Evolutionary conservation across 208 protist species (phyloP), one percentile per base, ranked within the genome.

Genomic region (Acanthamoeba triangularis): DNA sequence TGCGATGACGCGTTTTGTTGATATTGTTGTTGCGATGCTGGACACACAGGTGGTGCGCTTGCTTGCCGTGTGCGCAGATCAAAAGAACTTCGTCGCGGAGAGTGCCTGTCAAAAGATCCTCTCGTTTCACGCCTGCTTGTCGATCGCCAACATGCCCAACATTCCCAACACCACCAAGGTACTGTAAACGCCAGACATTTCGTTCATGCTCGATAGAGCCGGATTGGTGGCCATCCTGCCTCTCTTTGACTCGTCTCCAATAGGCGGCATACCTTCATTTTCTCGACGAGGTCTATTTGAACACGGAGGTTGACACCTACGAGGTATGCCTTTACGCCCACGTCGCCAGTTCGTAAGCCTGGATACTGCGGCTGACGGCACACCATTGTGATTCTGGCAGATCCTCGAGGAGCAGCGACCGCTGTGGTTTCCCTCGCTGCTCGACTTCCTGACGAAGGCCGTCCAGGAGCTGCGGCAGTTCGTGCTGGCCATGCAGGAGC

Each of bases 11-110:
- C 7, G 25, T 54, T 8, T 85, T 6, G 76, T 85, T 41, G 33
- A 13, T 76, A 52, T 11, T 76, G n/a, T n/a, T n/a, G n/a, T n/a
- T n/a, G n/a, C n/a, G n/a, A n/a, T n/a, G n/a, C n/a, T n/a, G 25
- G 25, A 3, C n/a, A 37, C 14, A 44, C 37, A 93, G 87, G 61
- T 93, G 23, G 91, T 94, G 41, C 91, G 91, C 23, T n/a, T 94
- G 63, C 72, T 94, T 30, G 91, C 69, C 16, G 3, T 84, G 37
- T 94, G 91, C 56, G 91, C 91, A 8, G 91, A 94, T 44, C 91
- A 94, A 37, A 94, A 94, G 91, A 94, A 94, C 74, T 94, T 54
- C 33, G 37, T 94, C 25, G 91, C 91, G 25, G 91, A 94, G 91
- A 85, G 67, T 33, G 91, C 91, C 8, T 94, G 91, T 35, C 91